Evolutionary conservation across 1,284 basidiomycete genomes (phyloP).

Genomic region (Cryptococcus sp.): DNA sequence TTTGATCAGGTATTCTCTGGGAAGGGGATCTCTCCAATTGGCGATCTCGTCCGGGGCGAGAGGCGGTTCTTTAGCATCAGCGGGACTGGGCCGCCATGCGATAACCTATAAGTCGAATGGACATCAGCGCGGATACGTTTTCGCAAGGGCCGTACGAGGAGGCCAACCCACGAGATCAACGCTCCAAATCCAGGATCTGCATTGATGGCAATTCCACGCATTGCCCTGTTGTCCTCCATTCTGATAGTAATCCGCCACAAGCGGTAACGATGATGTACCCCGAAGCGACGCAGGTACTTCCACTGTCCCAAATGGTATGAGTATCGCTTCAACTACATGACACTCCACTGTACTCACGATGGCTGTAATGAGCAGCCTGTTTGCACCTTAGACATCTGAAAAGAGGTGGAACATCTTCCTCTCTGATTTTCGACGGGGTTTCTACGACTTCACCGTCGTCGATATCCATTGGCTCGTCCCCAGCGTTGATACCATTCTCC

Average conservation of each 20-base stretch:
- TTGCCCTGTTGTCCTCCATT: constrained; percentile 41
- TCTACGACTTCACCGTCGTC: neutral
- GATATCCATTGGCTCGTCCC: neutral
- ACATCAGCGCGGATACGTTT: neutral
- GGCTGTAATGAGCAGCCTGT: constrained; percentile 74
- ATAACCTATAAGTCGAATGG: constrained; percentile 60
- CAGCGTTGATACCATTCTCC: neutral
- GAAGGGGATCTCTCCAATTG: constrained; percentile 64
- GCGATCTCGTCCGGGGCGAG: constrained; percentile 55
- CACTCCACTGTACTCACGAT: constrained; percentile 49
- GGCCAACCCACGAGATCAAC: constrained; percentile 63
- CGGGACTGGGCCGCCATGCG: constrained; percentile 81
- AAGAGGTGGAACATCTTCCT: constrained; percentile 54
- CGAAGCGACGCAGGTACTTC: constrained; percentile 20
- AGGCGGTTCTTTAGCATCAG: constrained; percentile 61
- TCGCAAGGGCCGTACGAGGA: neutral
- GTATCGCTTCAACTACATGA: too few relatives aligned
- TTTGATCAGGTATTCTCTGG: constrained; percentile 87
- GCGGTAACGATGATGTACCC: constrained; percentile 17
- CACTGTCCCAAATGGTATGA: constrained; percentile 19
- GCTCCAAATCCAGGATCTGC: constrained; percentile 67
- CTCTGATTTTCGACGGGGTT: neutral
- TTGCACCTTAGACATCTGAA: constrained; percentile 81
- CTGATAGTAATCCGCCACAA: constrained; percentile 61
- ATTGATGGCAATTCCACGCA: constrained; percentile 78